Evolutionary conservation across 2,329 filamentous ascomycete genomes (phyloP).

Genomic region (Paecilomyces sp.): DNA sequence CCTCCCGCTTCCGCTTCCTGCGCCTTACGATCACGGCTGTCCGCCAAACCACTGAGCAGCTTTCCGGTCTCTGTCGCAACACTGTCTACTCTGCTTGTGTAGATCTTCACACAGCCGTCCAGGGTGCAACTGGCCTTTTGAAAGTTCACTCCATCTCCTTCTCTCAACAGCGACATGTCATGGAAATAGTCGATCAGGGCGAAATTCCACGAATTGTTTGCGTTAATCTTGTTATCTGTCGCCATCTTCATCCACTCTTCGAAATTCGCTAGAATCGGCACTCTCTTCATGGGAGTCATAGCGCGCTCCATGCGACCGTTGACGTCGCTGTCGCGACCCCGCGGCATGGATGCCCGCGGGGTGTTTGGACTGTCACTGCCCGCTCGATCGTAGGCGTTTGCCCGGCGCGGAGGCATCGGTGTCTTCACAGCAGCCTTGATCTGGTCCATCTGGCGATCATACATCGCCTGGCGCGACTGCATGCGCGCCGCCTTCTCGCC

Average conservation of each 20-base stretch:
- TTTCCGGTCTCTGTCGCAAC: conserved; percentile 97
- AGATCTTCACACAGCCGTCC: conserved; percentile 98
- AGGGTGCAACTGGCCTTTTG: conserved; percentile 97
- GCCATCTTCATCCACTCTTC: conserved; percentile 99
- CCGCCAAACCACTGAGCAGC: conserved; percentile 83
- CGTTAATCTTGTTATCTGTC: conserved; percentile 98
- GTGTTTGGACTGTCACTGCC: conserved; percentile 43
- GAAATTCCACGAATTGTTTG: conserved; percentile 98
- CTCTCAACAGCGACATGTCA: conserved; percentile 94
- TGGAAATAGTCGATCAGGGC: conserved; percentile 99
- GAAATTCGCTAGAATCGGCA: conserved; percentile 93
- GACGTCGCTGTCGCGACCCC: conserved; percentile 41
- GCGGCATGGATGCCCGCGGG: conserved; percentile 33
- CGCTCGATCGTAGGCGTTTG: conserved; percentile 26
- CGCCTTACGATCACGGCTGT: conserved; percentile 61
- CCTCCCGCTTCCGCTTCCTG: conserved; percentile 56
- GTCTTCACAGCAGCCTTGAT: conserved; percentile 65
- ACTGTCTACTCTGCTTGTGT: conserved; percentile 95
- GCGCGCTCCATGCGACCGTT: conserved; percentile 61
- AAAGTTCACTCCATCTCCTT: conserved; percentile 96
- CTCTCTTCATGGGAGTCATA: conserved; percentile 91
- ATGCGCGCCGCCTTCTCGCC: conserved; percentile 84
- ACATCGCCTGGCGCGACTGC: conserved; percentile 77
- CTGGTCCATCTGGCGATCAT: conserved; percentile 87
- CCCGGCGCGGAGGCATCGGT: conserved; percentile 31